These are phyloP conservation scores for Volvox reticuliferus DNA, from an alignment of 139 green algal genomes.

Conservation along the genomic window DNA sequence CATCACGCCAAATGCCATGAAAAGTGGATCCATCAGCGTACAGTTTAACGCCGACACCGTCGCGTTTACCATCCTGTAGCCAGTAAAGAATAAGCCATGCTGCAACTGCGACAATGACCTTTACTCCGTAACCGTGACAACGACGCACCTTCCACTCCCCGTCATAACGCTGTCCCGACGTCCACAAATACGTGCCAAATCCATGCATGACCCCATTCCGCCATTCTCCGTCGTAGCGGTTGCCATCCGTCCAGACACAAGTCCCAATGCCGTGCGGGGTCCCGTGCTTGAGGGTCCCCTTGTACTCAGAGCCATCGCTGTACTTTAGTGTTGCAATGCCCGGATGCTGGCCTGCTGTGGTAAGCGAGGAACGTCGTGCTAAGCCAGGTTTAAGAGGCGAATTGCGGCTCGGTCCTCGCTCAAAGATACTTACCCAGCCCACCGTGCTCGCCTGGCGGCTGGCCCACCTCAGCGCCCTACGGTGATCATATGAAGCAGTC, in stretches of 20 bases:
- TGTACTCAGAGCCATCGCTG: constrained; percentile 64
- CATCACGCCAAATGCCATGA: constrained; percentile 87
- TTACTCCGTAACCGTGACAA: no score
- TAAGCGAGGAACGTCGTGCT: neutral
- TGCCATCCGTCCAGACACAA: constrained; percentile 78
- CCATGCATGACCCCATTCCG: constrained; percentile 87
- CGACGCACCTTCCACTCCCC: constrained; percentile 86
- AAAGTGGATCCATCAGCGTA: constrained; percentile 89
- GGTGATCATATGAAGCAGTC: neutral
- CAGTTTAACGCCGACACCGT: constrained; percentile 88
- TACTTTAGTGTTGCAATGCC: constrained; percentile 59
- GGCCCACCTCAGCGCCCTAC: constrained; percentile 13
- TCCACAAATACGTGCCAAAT: constrained; percentile 92
- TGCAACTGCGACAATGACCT: no score
- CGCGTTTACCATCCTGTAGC: constrained; percentile 73
- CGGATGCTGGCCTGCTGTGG: constrained; percentile 18
- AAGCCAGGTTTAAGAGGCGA: neutral
- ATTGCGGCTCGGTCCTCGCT: neutral
- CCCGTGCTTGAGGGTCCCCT: constrained; percentile 62
- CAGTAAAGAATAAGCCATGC: no score
- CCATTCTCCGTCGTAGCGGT: constrained; percentile 95
- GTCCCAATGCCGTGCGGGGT: constrained; percentile 67
- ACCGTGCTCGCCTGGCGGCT: constrained; percentile 23
- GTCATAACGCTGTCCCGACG: constrained; percentile 89
- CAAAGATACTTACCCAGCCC: neutral